Evolutionary conservation across 371 early-diverging fungal genomes (phyloP), one percentile per base, ranked within the genome.

Genomic region (Globomyces sp.): DNA sequence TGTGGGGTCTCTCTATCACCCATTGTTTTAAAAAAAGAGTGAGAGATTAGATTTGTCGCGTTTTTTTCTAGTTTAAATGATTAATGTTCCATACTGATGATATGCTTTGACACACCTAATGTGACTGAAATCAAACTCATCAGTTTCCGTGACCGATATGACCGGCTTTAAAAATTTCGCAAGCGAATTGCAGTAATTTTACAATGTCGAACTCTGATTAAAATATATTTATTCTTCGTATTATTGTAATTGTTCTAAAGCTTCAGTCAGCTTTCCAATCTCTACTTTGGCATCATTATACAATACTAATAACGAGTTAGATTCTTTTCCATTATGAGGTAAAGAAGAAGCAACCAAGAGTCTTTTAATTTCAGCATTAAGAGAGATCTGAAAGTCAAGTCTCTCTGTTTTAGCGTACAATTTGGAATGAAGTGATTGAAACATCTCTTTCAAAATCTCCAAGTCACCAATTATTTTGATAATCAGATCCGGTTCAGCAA

Each of bases 281-380:
- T 55, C 55, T 39, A 55, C 40, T 37, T 55, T 55, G 37, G 55
- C 55, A 8, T 55, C 55, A 39, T 55, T 55, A 41, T 39, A 55
- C 40, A 24, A 8, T 55, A 4, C 55, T 40, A 55, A 55, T 55
- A 4, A 55, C 13, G 39, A 55, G 39, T 55, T 40, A 10, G 39
- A 8, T 8, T 55, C 39, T 4, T 6, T 55, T 5, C 39, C 39
- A 41, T 8, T 55, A 5, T 40, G 8, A 39, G 55, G 2, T 3
- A 55, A 5, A 6, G 55, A 36, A 37, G 34, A 39, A 2, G 55
- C 40, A n/a, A 55, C 40, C 9, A 55, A 55, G 2, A 55, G 55
- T 39, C 40, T 55, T 37, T 55, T 55, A 36, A 55, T 55, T 55
- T 55, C 55, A 39, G 55, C 39, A 55, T 55, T 55, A 0, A 55